These are phyloP conservation scores for Colletotrichum caudatum DNA, from an alignment of 2,329 filamentous ascomycete genomes.

Conservation along the genomic window DNA sequence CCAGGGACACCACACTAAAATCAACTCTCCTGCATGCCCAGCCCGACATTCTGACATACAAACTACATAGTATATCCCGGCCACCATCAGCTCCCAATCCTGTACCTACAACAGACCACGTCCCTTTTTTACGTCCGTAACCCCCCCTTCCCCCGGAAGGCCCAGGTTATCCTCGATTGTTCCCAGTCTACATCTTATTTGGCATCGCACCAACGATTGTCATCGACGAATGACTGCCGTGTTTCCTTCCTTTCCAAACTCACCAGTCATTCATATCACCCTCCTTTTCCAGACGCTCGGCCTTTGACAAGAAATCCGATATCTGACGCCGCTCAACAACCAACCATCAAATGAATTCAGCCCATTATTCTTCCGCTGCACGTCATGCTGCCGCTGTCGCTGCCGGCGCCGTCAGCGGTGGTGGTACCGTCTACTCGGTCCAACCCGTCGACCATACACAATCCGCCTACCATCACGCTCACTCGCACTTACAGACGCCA, in stretches of 20 bases:
- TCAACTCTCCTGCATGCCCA: conserved; percentile 34
- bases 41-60: conserved; percentile 26
- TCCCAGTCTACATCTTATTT: conserved; percentile 29
- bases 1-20: conserved; percentile 16
- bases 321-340: conserved; percentile 27
- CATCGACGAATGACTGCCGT: conserved; percentile 36
- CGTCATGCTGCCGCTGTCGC: conserved; percentile 35
- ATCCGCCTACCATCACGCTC: conserved; percentile 24
- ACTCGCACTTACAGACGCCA: conserved; percentile 30
- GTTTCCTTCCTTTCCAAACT: conserved; percentile 17
- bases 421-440: conserved; percentile 30
- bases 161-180: conserved; percentile 29
- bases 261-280: conserved; percentile 38
- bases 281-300: conserved; percentile 27
- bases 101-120: conserved; percentile 32
- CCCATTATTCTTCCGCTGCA: conserved; percentile 38
- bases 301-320: conserved; percentile 27
- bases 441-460: conserved; percentile 32
- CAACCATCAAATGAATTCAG: conserved; percentile 38
- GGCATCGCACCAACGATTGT: conserved; percentile 12
- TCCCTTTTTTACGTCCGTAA: conserved; percentile 43
- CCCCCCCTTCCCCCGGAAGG: conserved; percentile 32
- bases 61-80: conserved; percentile 5
- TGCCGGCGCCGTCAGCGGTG: neutral
- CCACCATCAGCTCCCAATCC: conserved; percentile 13